A percentile compares a stretch with the other conserved stretches of the same genome.
Conservation (phyloP, 371 early-diverging fungal genomes). For the Mucor plumbeus region DNA sequence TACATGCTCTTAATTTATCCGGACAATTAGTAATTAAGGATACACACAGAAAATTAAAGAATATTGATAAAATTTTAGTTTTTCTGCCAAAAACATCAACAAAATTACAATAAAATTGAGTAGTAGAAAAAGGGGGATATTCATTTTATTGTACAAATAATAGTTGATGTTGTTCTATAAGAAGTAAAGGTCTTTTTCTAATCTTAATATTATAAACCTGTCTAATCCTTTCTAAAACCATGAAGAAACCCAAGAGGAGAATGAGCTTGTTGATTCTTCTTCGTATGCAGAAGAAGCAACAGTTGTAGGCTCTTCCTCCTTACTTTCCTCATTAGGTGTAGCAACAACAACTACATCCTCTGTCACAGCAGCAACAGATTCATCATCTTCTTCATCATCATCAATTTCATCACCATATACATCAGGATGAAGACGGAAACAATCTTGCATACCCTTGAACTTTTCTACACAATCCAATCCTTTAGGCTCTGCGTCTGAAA, state of each 20-base stretch:
- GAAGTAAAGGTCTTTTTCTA: neutral
- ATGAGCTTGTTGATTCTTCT: slow-evolving; percentile 12
- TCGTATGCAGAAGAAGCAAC: slow-evolving; percentile 19
- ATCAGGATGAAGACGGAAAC: slow-evolving; percentile 82
- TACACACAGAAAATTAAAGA: no score
- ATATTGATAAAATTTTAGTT: no score
- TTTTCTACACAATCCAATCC: slow-evolving; percentile 86
- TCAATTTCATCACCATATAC: slow-evolving; percentile 74
- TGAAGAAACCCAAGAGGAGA: slow-evolving; percentile 29
- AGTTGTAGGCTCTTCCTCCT: slow-evolving; percentile 11
- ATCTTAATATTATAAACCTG: neutral
- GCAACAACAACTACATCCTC: slow-evolving; percentile 23
- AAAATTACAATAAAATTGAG: no score
- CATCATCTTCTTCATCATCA: slow-evolving; percentile 60
- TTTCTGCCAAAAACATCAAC: no score
- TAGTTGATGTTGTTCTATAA: neutral
- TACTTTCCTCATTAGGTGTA: slow-evolving; percentile 21
- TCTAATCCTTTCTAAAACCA: slow-evolving; percentile 20
- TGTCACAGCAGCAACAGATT: neutral
- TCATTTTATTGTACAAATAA: slow-evolving; percentile 6
- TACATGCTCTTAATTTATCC: no score
- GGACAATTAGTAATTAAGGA: no score
- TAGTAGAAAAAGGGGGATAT: slow-evolving; percentile 5
- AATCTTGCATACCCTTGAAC: slow-evolving; percentile 87
- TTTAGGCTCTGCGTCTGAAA: slow-evolving; percentile 85